Conservation (phyloP, 305 asterid genomes). For the Solanum aculeatissimum region DNA sequence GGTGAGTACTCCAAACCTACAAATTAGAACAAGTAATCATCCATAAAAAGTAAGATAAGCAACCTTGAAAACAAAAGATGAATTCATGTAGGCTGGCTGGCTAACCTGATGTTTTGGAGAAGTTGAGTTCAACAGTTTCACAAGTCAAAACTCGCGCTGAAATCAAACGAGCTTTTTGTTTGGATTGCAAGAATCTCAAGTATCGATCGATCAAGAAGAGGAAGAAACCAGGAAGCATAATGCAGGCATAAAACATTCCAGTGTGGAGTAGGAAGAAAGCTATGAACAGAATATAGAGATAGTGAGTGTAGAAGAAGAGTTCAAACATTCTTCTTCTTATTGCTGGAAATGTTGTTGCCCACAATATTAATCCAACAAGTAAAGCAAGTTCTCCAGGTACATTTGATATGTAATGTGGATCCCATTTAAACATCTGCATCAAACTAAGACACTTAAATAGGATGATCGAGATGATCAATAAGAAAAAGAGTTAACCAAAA, state of each 20-base stretch:
- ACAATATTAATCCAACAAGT: slow-evolving; percentile 51
- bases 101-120: slow-evolving; percentile 35
- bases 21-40: neutral
- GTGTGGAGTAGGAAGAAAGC: slow-evolving; percentile 63
- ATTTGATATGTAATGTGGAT: slow-evolving; percentile 63
- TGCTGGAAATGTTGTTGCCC: slow-evolving; percentile 59
- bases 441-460: neutral
- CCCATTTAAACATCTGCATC: slow-evolving; percentile 73
- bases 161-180: slow-evolving; percentile 34
- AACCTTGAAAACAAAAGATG: neutral
- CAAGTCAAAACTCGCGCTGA: slow-evolving; percentile 69
- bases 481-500: neutral
- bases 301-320: slow-evolving; percentile 70
- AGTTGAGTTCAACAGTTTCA: slow-evolving; percentile 65
- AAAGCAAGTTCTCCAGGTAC: slow-evolving; percentile 79
- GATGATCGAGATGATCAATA: neutral
- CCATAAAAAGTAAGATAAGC: neutral
- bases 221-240: slow-evolving; percentile 85
- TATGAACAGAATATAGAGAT: slow-evolving; percentile 73
- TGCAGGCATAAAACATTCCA: slow-evolving; percentile 73
- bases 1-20: slow-evolving; percentile 63
- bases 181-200: slow-evolving; percentile 73
- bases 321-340: slow-evolving; percentile 76
- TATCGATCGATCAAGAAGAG: slow-evolving; percentile 78
- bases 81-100: neutral